Conservation (phyloP, 1,284 basidiomycete species). For the Afroboletus lepidellus region DNA sequence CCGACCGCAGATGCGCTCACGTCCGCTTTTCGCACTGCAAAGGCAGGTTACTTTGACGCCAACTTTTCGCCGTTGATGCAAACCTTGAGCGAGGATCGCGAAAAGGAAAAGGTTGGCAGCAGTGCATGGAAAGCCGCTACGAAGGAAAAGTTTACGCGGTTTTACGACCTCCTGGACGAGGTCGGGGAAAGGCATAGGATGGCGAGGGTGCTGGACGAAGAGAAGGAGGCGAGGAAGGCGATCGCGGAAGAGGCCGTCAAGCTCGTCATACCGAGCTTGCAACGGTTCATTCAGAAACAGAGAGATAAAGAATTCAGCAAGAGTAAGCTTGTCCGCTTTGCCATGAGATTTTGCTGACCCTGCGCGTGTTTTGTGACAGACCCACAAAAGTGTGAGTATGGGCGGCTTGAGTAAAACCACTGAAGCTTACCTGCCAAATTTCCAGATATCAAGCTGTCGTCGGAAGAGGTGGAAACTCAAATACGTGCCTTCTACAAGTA, state of each 20-base stretch:
- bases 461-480: conserved; percentile 71
- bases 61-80: conserved; percentile 78
- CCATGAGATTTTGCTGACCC: background rate
- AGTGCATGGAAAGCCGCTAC: conserved; percentile 51
- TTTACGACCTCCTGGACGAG: conserved; percentile 76
- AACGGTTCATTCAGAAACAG: conserved; percentile 70
- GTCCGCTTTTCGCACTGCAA: conserved; percentile 71
- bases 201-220: conserved; percentile 69
- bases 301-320: conserved; percentile 80
- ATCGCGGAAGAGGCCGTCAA: conserved; percentile 71
- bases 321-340: conserved; percentile 42
- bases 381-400: conserved; percentile 72
- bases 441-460: conserved; percentile 73
- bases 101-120: conserved; percentile 53
- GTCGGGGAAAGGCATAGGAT: conserved; percentile 69
- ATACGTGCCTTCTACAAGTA: conserved; percentile 59
- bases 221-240: conserved; percentile 52
- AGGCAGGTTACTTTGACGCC: conserved; percentile 77
- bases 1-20: conserved; percentile 60
- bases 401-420: background rate
- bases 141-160: conserved; percentile 78
- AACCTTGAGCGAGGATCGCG: conserved; percentile 61
- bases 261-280: conserved; percentile 69
- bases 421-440: conserved; percentile 10
- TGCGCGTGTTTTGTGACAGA: conserved; percentile 42